These are phyloP conservation scores for Clavispora carvajalis DNA, from an alignment of 805 yeast genomes.

Conservation along the genomic window DNA sequence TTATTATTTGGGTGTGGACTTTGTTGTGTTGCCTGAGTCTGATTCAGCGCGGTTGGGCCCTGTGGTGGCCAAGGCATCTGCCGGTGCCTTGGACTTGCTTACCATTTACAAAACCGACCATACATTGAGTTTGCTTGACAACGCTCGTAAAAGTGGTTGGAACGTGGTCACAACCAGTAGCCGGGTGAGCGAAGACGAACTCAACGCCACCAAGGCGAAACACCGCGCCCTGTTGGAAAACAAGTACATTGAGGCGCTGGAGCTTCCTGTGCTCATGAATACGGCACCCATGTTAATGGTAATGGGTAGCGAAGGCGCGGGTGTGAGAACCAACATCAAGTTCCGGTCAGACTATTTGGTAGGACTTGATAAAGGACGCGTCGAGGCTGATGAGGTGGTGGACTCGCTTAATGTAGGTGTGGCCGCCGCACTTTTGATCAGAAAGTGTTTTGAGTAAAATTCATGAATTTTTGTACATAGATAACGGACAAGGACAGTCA, in stretches of 20 bases:
- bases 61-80: slow-evolving; percentile 71
- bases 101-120: slow-evolving; percentile 54
- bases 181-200: slow-evolving; percentile 20
- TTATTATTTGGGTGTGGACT: slow-evolving; percentile 77
- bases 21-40: slow-evolving; percentile 60
- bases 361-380: slow-evolving; percentile 31
- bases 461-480: too few relatives aligned
- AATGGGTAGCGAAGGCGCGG: slow-evolving; percentile 82
- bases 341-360: slow-evolving; percentile 52
- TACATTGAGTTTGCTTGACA: slow-evolving; percentile 58
- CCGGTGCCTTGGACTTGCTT: slow-evolving; percentile 77
- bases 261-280: slow-evolving; percentile 40
- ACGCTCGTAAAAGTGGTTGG: slow-evolving; percentile 62
- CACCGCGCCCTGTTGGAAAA: slow-evolving; percentile 26
- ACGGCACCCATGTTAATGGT: slow-evolving; percentile 62
- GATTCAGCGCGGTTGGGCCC: slow-evolving; percentile 76
- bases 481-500: neutral
- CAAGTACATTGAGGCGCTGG: slow-evolving; percentile 34
- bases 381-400: slow-evolving; percentile 32
- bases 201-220: slow-evolving; percentile 17
- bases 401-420: slow-evolving; percentile 89
- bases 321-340: slow-evolving; percentile 64
- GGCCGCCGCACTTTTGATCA: slow-evolving; percentile 69
- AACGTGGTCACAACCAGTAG: slow-evolving; percentile 57
- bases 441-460: slow-evolving; percentile 10